A percentile compares a stretch with the other conserved stretches of the same genome.
Evolutionary conservation across 495 filamentous ascomycete species (phyloP).

Genomic region (Hyaloscypha variabilis): DNA sequence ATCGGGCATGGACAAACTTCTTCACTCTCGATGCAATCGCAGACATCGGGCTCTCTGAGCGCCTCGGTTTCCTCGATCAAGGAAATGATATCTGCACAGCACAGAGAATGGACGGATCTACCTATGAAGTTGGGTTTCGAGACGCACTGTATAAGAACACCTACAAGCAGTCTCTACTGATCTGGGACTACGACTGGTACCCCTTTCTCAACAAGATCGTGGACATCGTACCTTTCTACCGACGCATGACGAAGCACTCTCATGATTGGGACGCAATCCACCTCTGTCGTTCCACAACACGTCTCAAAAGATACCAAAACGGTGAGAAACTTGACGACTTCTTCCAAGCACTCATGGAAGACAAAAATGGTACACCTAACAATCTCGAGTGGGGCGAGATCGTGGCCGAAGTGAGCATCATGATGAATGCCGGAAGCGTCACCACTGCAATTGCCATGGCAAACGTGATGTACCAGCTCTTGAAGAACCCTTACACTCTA

Average conservation of each 20-base stretch:
- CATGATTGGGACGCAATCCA: slow-evolving; percentile 43
- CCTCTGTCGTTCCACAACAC: slow-evolving; percentile 36
- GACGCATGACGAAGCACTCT: slow-evolving; percentile 27
- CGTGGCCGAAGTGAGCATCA: slow-evolving; percentile 38
- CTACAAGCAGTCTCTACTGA: slow-evolving; percentile 39
- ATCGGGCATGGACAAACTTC: slow-evolving; percentile 47
- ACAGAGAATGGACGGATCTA: slow-evolving; percentile 43
- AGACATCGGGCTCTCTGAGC: slow-evolving; percentile 53
- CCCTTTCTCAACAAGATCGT: slow-evolving; percentile 28
- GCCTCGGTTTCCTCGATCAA: slow-evolving; percentile 51
- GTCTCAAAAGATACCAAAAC: slow-evolving; percentile 44
- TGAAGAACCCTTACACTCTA: slow-evolving; percentile 53
- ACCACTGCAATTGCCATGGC: slow-evolving; percentile 56
- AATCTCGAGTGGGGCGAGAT: slow-evolving; percentile 37
- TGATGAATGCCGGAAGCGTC: slow-evolving; percentile 55
- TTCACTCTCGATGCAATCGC: slow-evolving; percentile 55
- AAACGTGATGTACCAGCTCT: slow-evolving; percentile 56
- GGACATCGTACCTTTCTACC: slow-evolving; percentile 24
- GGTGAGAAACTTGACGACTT: slow-evolving; percentile 61
- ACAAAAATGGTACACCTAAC: slow-evolving; percentile 43
- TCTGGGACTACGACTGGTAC: slow-evolving; percentile 55
- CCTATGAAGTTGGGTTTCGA: slow-evolving; percentile 42
- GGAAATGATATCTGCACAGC: slow-evolving; percentile 46
- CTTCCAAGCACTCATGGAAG: slow-evolving; percentile 56
- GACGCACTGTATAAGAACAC: slow-evolving; percentile 51